Conservation (phyloP, 352 stramenopile genomes). For the Globisporangium yorkense region DNA sequence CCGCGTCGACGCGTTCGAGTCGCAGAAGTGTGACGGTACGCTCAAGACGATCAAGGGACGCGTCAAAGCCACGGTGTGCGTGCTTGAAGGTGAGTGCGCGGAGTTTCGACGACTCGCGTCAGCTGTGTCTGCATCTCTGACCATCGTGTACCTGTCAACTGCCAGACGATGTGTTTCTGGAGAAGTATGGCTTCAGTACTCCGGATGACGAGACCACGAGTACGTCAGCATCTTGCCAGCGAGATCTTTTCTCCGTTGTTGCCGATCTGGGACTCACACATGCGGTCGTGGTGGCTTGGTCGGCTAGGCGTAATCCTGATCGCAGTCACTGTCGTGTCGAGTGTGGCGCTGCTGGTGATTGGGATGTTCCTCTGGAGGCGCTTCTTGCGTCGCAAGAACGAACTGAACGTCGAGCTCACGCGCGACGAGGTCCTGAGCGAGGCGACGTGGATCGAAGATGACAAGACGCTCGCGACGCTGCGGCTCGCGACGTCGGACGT, state of each 20-base stretch:
- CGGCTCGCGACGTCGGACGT: conserved; percentile 10
- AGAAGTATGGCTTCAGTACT: conserved; percentile 2
- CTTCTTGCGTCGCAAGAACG: conserved; percentile 14
- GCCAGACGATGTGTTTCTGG: not conserved
- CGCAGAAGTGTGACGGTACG: not conserved
- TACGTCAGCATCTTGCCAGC: not conserved
- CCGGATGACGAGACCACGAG: not conserved
- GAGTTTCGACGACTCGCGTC: not conserved
- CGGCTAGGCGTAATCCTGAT: conserved; percentile 4
- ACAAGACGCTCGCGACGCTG: conserved; percentile 13
- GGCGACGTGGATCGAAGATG: conserved; percentile 15
- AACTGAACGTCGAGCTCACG: conserved; percentile 19
- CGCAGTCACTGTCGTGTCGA: not conserved
- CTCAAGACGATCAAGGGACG: not conserved
- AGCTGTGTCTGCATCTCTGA: not conserved
- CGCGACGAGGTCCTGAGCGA: conserved; percentile 14
- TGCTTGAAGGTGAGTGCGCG: conserved; percentile 7
- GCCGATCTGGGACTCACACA: not conserved
- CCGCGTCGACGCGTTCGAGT: conserved; percentile 7
- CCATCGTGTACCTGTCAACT: not conserved
- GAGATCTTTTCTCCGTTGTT: not conserved
- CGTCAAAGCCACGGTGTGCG: conserved; percentile 1
- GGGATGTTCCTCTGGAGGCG: conserved; percentile 6
- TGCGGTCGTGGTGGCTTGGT: not conserved
- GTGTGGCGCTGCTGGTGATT: conserved; percentile 2